Evolutionary conservation across 805 yeast species (phyloP), one percentile per base, ranked within the genome.

Genomic region (Candida jianshihensis): DNA sequence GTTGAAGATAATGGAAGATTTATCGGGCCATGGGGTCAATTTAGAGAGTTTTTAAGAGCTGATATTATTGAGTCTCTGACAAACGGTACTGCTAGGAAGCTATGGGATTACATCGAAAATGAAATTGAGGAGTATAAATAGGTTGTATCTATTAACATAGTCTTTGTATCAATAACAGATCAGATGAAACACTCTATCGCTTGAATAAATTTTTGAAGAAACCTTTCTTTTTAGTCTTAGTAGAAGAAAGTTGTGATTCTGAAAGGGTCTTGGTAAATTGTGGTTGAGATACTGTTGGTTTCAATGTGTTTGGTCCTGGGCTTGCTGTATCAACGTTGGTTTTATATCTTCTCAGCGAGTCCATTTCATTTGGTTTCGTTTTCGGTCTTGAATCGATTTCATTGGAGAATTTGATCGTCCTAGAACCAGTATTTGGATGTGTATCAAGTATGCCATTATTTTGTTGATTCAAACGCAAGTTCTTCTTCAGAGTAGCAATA

Each of bases 21-120:
- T 45, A 45, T 64, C 15, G 56, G 58, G 12, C 70, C 76, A 4
- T 69, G 61, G 58, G 76, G 77, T 1, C 39, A 49, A 4, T 45
- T 59, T 12, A 70, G 70, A 18, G 33, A 30, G 3, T 44, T 59
- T 17, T 53, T 72, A 42, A 40, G 43, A 10, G 56, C 44, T 4
- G 63, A 59, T 2, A 43, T 56, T 26, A 48, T 48, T 5, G 57
- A 45, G 4, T 62, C 60, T 1, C 43, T 56, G 26, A 49, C 50
- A 6, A 55, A 56, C 31, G 65, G 57, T 9, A 51, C 43, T 15
- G 68, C 63, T 4, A 47, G 47, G 16, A 52, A 51, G 31, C 42
- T 61, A 5, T 57, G 69, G 64, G 47, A 56, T 5, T 58, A 53
- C 51, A 52, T 64, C 19, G 66, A 65, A 26, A 44, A 51, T 14